Conservation (phyloP, 1,284 basidiomycete species). For the Mycosarcoma mackinlayi region DNA sequence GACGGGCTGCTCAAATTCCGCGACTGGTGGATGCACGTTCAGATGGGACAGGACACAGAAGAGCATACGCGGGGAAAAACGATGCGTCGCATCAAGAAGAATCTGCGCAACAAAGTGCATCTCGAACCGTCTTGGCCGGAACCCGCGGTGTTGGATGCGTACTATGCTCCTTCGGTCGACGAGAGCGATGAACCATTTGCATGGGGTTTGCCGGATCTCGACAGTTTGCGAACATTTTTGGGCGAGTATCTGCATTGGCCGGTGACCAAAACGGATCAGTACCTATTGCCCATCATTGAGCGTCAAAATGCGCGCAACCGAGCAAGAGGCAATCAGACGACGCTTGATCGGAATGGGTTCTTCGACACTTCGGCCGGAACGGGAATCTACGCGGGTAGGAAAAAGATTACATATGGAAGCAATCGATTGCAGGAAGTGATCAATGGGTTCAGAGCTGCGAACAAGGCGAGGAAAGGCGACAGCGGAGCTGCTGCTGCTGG, state of each 20-base stretch:
- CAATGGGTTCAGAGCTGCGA: constrained; percentile 74
- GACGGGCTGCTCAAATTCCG: constrained; percentile 86
- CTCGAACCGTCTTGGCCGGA: constrained; percentile 88
- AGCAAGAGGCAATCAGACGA: constrained; percentile 71
- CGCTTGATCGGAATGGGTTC: constrained; percentile 71
- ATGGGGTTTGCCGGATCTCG: constrained; percentile 95
- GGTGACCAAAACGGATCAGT: constrained; percentile 86
- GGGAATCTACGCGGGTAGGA: constrained; percentile 78
- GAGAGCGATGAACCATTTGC: constrained; percentile 92
- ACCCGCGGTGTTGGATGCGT: constrained; percentile 83
- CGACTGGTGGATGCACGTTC: constrained; percentile 96
- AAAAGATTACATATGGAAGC: constrained; percentile 81
- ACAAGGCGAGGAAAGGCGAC: constrained; percentile 9
- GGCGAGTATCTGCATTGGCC: constrained; percentile 87
- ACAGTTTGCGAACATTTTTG: constrained; percentile 78
- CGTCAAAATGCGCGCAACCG: constrained; percentile 68
- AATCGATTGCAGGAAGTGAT: constrained; percentile 91
- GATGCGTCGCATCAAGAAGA: constrained; percentile 63
- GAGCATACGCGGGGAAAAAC: constrained; percentile 74
- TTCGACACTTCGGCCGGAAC: constrained; percentile 71
- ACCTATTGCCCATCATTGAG: constrained; percentile 91
- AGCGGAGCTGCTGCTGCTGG: not conserved
- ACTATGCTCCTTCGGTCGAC: constrained; percentile 89
- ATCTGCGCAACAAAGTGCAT: constrained; percentile 74
- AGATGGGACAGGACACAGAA: constrained; percentile 81